Percentiles rank a stretch among this genome's conserved stretches.
Conservation (phyloP, 2,329 filamentous ascomycete genomes). For the Coniella vitis region DNA sequence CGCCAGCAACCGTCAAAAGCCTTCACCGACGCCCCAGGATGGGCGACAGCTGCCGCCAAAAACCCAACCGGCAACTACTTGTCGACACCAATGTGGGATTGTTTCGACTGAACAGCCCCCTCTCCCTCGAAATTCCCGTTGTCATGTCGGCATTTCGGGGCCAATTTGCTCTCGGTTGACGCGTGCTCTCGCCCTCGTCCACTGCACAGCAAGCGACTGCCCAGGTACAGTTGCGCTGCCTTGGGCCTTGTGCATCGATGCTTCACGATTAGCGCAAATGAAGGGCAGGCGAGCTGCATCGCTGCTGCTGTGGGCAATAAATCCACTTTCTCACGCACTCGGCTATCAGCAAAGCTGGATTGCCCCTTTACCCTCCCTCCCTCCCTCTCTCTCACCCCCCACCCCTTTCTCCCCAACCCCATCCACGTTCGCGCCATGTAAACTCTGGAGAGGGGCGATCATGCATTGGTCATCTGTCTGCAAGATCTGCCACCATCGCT, state of each 20-base stretch:
- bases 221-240: background rate
- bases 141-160: background rate
- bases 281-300: background rate
- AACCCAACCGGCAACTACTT: background rate
- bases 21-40: constrained; percentile 3
- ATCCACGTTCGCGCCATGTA: too few species aligned
- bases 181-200: constrained; percentile 16
- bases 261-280: background rate
- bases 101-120: too few species aligned
- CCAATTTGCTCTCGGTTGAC: background rate
- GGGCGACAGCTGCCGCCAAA: background rate
- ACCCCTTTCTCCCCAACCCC: too few species aligned
- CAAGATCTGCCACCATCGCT: background rate
- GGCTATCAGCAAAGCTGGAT: too few species aligned
- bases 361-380: too few species aligned
- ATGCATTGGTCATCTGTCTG: background rate
- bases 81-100: too few species aligned
- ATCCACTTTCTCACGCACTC: too few species aligned
- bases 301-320: background rate
- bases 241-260: constrained; percentile 12
- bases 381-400: too few species aligned
- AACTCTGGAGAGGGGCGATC: background rate
- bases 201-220: constrained; percentile 11
- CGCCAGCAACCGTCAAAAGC: too few species aligned
- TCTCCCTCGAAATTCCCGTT: too few species aligned